phyloP scores from a whole-genome alignment of 257 asterid genomes.

The Misopates orontium region DNA sequence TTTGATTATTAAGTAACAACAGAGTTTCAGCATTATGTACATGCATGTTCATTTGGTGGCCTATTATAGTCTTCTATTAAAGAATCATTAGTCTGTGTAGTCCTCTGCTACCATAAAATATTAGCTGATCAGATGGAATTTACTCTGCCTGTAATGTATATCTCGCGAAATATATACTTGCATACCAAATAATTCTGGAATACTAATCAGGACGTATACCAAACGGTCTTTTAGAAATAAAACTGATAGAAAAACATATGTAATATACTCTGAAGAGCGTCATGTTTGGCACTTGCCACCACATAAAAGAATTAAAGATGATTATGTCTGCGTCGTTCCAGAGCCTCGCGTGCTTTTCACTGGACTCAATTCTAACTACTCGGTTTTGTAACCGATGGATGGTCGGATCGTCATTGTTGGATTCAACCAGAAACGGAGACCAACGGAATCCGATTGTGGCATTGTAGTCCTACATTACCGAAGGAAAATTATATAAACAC shows the following conservation, averaged over 20 bases:
- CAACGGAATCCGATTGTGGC: constrained; percentile 77
- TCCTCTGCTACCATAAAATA: too few species aligned
- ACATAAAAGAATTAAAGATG: constrained; percentile 62
- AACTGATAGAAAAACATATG: too few species aligned
- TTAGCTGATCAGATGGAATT: too few species aligned
- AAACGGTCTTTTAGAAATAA: not conserved
- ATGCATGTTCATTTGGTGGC: too few species aligned
- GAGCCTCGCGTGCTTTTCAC: constrained; percentile 71
- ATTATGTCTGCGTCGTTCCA: constrained; percentile 85
- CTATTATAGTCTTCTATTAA: too few species aligned
- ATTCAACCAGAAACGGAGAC: constrained; percentile 85
- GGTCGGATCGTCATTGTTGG: constrained; percentile 67
- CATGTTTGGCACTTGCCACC: constrained; percentile 71
- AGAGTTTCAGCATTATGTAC: not conserved
- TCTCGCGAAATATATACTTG: too few species aligned
- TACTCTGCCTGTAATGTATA: too few species aligned
- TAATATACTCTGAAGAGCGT: constrained; percentile 52
- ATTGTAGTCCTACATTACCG: constrained; percentile 68
- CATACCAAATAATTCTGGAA: too few species aligned
- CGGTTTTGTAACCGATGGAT: constrained; percentile 47
- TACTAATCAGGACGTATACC: too few species aligned
- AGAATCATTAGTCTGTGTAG: too few species aligned
- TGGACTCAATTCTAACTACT: constrained; percentile 47
- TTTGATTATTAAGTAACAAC: too few species aligned
- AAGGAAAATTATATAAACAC: too few species aligned